These are phyloP conservation scores for Fusarium xyrophilum DNA, from an alignment of 2,329 filamentous ascomycete genomes.

Conservation along the genomic window DNA sequence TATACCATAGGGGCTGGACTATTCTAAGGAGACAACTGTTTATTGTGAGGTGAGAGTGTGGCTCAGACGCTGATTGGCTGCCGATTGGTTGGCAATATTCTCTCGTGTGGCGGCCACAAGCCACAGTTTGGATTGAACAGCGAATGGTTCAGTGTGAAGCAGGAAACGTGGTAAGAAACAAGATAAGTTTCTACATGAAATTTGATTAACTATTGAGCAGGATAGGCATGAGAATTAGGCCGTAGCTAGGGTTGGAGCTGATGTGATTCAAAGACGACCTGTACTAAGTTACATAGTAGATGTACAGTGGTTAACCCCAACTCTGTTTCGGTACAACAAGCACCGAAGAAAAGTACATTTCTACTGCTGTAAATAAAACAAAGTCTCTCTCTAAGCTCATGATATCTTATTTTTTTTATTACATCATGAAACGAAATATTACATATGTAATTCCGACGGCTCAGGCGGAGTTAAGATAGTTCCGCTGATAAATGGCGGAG, in stretches of 20 bases:
- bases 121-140: neutral
- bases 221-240: neutral
- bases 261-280: neutral
- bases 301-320: neutral
- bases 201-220: neutral
- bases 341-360: neutral
- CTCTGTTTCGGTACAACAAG: neutral
- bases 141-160: neutral
- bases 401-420: neutral
- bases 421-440: neutral
- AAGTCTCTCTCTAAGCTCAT: neutral
- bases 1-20: neutral
- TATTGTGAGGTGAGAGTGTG: conserved; percentile 1
- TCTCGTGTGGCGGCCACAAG: conserved; percentile 9
- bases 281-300: too few relatives aligned
- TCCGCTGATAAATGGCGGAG: conserved; percentile 12
- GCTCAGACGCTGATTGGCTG: conserved; percentile 9
- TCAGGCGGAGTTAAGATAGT: conserved; percentile 8
- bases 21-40: conserved; percentile 12
- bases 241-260: neutral
- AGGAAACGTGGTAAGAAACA: neutral
- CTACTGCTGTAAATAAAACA: neutral
- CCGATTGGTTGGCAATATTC: neutral
- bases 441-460: neutral
- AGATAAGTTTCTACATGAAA: neutral